Evolutionary conservation across 1,284 basidiomycete genomes (phyloP), one percentile per base, ranked within the genome.

Genomic region (Ceratorhiza oryzae-sativae): DNA sequence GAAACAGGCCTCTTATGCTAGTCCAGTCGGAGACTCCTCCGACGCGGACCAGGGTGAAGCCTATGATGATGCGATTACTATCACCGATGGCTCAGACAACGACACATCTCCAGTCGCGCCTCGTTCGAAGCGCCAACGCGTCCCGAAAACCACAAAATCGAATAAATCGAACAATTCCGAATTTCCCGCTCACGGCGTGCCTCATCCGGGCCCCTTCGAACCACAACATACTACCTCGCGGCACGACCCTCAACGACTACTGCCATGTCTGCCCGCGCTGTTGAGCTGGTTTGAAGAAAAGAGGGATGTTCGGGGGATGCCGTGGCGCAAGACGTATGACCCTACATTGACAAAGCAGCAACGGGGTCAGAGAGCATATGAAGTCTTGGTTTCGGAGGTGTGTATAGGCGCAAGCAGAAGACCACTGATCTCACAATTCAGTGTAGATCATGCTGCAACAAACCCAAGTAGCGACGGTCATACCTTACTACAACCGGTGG

Each of bases 401-500:
- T n/a, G 53, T 59, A n/a, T n/a, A n/a, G n/a, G 42, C 68, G 25
- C 48, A 13, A 41, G 53, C 62, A 34, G 18, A 68, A 73, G 70
- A 71, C 59, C 6, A 61, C 34, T 58, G 39, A 59, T 72, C 73
- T 46, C 74, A 94, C 89, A 91, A 93, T 12, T 93, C 91, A 90
- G 93, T 91, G 12, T 95, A 98, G 80, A 91, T 98, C 75, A 98
- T 98, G 97, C 85, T 98, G 5, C 97, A 99, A 79, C 97, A 99
- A 80, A 98, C 97, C 0, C 95, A 95, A 78, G 91, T 93, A 45
- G 86, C 83, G 2, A 97, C 95, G 0, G 95, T 96, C 13, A 94
- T 95, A 75, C 91, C 91, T 0, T 97, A 95, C 80, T 97, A 93
- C 80, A 89, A 88, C 58, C 85, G 85, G 46, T 96, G 94, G 94